Percentiles rank a stretch among this genome's conserved stretches.
These are phyloP conservation scores for Naematelia encephala DNA, from an alignment of 768 basidiomycete species.

Conservation along the genomic window DNA sequence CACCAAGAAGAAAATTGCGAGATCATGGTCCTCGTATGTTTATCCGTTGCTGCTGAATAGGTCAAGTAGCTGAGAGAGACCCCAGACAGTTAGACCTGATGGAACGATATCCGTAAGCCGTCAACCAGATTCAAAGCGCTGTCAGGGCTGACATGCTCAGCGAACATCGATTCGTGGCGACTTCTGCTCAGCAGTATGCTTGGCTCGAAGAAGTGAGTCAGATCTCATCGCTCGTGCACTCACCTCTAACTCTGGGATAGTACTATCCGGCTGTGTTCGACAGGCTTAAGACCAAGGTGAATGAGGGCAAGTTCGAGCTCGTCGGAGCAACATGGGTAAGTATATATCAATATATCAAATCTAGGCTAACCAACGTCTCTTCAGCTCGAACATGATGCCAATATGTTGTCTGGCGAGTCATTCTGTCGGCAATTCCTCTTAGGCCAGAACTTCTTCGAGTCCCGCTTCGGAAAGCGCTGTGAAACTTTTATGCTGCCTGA, in stretches of 20 bases:
- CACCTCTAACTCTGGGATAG: constrained; percentile 39
- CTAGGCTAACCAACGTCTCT: not conserved
- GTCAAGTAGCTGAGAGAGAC: not conserved
- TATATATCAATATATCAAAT: not conserved
- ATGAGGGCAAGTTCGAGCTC: constrained; percentile 70
- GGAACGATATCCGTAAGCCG: constrained; percentile 76
- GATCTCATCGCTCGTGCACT: not conserved
- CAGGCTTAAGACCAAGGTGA: constrained; percentile 69
- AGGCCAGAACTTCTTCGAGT: constrained; percentile 80
- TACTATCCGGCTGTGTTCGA: constrained; percentile 80
- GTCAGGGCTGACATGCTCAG: not conserved
- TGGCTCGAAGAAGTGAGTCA: constrained; percentile 67
- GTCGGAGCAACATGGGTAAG: constrained; percentile 82
- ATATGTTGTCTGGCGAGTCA: constrained; percentile 92
- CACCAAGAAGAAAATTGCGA: constrained; percentile 92
- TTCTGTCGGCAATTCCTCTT: constrained; percentile 83
- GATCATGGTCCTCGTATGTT: constrained; percentile 68
- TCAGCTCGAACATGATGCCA: constrained; percentile 56
- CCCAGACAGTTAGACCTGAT: constrained; percentile 87
- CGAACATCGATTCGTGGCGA: constrained; percentile 77
- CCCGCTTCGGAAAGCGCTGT: constrained; percentile 52
- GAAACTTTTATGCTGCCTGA: constrained; percentile 49
- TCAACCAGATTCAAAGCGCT: no score
- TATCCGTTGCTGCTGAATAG: not conserved
- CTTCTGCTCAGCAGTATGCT: constrained; percentile 70